phyloP scores from a whole-genome alignment of 2,329 filamentous ascomycete genomes.

The Ilyonectria sp. region DNA sequence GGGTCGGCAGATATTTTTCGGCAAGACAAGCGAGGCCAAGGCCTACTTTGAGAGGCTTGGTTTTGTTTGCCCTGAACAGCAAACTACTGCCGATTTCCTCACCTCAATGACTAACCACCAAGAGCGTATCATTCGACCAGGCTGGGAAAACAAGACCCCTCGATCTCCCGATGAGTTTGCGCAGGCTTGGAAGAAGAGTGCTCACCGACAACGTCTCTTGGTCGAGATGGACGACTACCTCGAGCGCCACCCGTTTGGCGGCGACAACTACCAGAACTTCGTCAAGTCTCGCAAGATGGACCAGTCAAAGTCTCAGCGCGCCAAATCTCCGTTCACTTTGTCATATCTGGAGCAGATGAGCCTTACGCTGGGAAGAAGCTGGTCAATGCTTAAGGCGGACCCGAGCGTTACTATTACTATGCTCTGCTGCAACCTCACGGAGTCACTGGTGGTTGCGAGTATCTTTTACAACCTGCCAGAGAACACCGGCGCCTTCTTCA shows the following conservation, averaged over 20 bases:
- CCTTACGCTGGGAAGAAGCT: slow-evolving; percentile 56
- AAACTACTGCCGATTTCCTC: slow-evolving; percentile 39
- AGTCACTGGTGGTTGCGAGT: slow-evolving; percentile 65
- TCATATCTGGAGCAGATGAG: slow-evolving; percentile 61
- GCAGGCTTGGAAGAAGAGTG: slow-evolving; percentile 48
- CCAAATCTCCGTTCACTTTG: slow-evolving; percentile 63
- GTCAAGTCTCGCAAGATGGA: slow-evolving; percentile 29
- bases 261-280: slow-evolving; percentile 31
- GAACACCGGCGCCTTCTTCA: slow-evolving; percentile 60
- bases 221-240: slow-evolving; percentile 49
- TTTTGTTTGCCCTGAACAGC: slow-evolving; percentile 31
- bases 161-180: slow-evolving; percentile 55
- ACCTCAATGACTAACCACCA: slow-evolving; percentile 58
- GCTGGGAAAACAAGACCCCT: slow-evolving; percentile 51
- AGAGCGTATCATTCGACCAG: slow-evolving; percentile 50
- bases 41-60: slow-evolving; percentile 68
- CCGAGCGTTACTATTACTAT: slow-evolving; percentile 55
- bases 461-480: slow-evolving; percentile 64
- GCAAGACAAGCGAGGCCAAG: slow-evolving; percentile 39
- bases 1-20: slow-evolving; percentile 72
- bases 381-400: slow-evolving; percentile 56
- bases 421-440: slow-evolving; percentile 59
- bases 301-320: slow-evolving; percentile 53
- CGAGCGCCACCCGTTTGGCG: slow-evolving; percentile 25
- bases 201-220: slow-evolving; percentile 39